Evolutionary conservation across 306 rosid species (phyloP), one percentile per base, ranked within the genome.

Genomic region (Betula pendula): DNA sequence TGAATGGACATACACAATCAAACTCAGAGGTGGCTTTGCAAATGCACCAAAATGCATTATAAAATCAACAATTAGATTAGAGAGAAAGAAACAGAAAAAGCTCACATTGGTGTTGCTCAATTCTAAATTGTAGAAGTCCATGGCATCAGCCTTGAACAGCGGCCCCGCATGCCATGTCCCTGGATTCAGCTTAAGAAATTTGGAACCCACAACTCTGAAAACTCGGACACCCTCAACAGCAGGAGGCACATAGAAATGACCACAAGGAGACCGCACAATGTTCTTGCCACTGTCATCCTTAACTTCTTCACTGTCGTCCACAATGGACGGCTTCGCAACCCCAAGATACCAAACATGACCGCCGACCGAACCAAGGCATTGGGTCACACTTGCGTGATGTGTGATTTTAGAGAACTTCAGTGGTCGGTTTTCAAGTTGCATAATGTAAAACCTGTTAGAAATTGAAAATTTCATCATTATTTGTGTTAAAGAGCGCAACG

Each of bases 111-210:
- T 90, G 45, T 89, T 49, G 80, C 81, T 89, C 15, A 92, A 81
- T 74, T 92, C 97, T 38, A 95, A 81, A 80, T 87, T 95, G 83
- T 87, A 92, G 53, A 92, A 95, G 79, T 89, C 92, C 88, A 89
- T 88, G 0, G 83, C 12, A 16, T 58, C 72, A 44, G 70, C 80
- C 84, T 81, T 87, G 78, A 90, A 95, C 65, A 92, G 80, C 75
- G 98, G 98, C 35, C 98, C 98, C 2, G 96, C 97, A 31, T 95
- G 98, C 98, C 97, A 95, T 59, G 98, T 95, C 76, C 97, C 98
- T 0, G 33, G 81, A 29, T 90, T 79, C 68, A 92, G 92, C 96
- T 90, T 92, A 42, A 95, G 85, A 81, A 90, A 95, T 71, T 90
- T 92, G 31, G 90, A 45, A 73, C 97, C 96, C 44, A 89, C 33